Conservation (phyloP, 78 protist genomes). For the Monocercomonoides exilis region DNA sequence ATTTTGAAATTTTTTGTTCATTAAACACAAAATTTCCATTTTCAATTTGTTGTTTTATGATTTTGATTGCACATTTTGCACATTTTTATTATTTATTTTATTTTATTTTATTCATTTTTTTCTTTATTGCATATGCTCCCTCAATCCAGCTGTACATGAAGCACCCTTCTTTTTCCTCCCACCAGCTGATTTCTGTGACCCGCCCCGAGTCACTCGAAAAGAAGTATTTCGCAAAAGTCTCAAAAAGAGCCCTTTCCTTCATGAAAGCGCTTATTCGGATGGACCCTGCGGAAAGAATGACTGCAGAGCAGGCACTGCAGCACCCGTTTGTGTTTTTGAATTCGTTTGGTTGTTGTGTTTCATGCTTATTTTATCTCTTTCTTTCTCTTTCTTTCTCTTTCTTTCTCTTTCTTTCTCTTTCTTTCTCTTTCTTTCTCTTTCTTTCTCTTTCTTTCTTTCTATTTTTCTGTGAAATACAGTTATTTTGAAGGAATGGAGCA, state of each 20-base stretch:
- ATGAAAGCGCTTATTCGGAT: constrained; percentile 13
- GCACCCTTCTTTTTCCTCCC: constrained; percentile 35
- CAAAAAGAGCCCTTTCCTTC: constrained; percentile 25
- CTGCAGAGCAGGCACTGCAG: constrained; percentile 10
- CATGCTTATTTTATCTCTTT: no score
- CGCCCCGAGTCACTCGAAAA: constrained; percentile 39
- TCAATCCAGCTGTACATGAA: constrained; percentile 29
- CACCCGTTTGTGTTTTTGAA: constrained; percentile 27
- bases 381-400: no score
- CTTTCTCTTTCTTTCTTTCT: no score
- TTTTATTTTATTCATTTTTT: neutral
- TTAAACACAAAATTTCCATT: neutral
- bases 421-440: no score
- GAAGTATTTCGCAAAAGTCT: constrained; percentile 22
- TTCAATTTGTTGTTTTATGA: neutral
- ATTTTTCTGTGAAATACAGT: neutral
- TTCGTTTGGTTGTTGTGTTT: no score
- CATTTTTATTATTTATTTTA: no score
- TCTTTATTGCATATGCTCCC: neutral
- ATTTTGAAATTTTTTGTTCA: no score
- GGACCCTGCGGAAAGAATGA: constrained; percentile 21
- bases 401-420: no score
- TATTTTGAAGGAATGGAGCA: neutral
- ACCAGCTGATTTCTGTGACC: constrained; percentile 30
- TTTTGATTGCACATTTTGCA: no score